These are phyloP conservation scores for Paspalum vaginatum DNA, from an alignment of 176 grass and related monocot genomes.

Conservation along the genomic window DNA sequence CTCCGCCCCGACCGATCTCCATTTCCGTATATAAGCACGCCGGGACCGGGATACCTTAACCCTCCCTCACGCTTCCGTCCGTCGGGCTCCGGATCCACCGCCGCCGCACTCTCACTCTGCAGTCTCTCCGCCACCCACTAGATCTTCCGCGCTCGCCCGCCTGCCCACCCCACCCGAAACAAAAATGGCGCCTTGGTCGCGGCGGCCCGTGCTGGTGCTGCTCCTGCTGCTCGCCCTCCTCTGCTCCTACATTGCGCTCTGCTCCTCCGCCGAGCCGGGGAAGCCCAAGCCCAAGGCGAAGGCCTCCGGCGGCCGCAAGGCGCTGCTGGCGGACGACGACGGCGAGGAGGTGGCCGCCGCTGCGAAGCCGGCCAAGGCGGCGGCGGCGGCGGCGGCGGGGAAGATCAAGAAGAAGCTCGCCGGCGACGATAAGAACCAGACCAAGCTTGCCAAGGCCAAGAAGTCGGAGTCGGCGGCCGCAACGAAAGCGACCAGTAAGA, in stretches of 20 bases:
- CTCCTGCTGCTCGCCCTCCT: slow-evolving; percentile 58
- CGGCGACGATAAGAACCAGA: slow-evolving; percentile 66
- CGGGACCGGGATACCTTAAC: slow-evolving; percentile 34
- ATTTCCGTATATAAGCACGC: slow-evolving; percentile 27
- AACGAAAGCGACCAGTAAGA: slow-evolving; percentile 34
- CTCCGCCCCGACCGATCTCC: background rate
- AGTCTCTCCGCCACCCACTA: background rate
- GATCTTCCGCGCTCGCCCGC: slow-evolving; percentile 2
- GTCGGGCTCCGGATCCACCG: slow-evolving; percentile 32
- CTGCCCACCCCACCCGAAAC: background rate
- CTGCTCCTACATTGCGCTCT: slow-evolving; percentile 65
- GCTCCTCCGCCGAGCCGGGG: slow-evolving; percentile 30
- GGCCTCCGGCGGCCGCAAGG: slow-evolving; percentile 43
- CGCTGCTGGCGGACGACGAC: slow-evolving; percentile 31
- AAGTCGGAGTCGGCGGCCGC: slow-evolving; percentile 56
- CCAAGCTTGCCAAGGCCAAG: slow-evolving; percentile 69
- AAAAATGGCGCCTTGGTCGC: slow-evolving; percentile 40
- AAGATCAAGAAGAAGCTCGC: slow-evolving; percentile 56
- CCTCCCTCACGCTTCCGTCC: slow-evolving; percentile 44
- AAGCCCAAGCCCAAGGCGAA: slow-evolving; percentile 51
- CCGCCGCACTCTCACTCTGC: background rate
- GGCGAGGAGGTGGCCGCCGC: slow-evolving; percentile 15
- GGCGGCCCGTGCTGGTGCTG: slow-evolving; percentile 27
- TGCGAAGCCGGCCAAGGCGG: slow-evolving; percentile 28
- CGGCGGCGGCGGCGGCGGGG: background rate